phyloP scores from a whole-genome alignment of 768 basidiomycete species.

The Kwoniella dejecticola region DNA sequence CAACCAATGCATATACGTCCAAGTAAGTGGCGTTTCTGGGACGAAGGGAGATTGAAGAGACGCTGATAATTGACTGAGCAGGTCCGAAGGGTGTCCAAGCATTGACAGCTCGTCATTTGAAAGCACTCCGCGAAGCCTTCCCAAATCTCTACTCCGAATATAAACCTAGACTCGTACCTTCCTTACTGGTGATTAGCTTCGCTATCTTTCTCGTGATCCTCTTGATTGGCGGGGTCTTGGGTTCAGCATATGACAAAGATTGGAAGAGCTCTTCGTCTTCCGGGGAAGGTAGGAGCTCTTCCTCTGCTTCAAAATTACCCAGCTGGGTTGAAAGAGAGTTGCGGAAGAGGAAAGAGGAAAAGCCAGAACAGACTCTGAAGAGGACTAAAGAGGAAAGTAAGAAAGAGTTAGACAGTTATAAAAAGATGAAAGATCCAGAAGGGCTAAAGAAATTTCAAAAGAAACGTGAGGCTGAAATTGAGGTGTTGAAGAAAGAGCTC shows the following conservation, averaged over 20 bases:
- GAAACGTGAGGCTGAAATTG: constrained; percentile 15
- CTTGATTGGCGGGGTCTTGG: constrained; percentile 25
- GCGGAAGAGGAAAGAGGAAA: constrained; percentile 17
- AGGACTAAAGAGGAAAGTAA: constrained; percentile 14
- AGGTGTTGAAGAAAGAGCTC: constrained; percentile 14
- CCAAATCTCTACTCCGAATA: constrained; percentile 24
- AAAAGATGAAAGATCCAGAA: constrained; percentile 6
- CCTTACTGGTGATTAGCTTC: constrained; percentile 20
- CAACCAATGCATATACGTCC: not conserved
- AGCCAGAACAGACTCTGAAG: constrained; percentile 9
- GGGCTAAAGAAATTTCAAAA: constrained; percentile 13
- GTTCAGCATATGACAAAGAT: constrained; percentile 36
- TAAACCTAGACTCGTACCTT: constrained; percentile 17
- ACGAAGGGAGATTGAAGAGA: too few relatives aligned
- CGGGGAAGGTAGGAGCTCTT: too few relatives aligned
- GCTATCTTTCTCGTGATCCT: constrained; percentile 23
- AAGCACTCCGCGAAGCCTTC: not conserved
- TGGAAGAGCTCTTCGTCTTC: not conserved
- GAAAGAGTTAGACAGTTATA: constrained; percentile 5
- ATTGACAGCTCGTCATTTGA: not conserved
- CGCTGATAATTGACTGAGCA: not conserved
- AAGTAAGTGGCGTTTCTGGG: not conserved
- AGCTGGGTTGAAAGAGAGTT: constrained; percentile 23
- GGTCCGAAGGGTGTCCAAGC: not conserved
- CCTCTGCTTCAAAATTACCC: constrained; percentile 7